These are phyloP conservation scores for Spathaspora passalidarum DNA, from an alignment of 805 yeast genomes.

Conservation along the genomic window DNA sequence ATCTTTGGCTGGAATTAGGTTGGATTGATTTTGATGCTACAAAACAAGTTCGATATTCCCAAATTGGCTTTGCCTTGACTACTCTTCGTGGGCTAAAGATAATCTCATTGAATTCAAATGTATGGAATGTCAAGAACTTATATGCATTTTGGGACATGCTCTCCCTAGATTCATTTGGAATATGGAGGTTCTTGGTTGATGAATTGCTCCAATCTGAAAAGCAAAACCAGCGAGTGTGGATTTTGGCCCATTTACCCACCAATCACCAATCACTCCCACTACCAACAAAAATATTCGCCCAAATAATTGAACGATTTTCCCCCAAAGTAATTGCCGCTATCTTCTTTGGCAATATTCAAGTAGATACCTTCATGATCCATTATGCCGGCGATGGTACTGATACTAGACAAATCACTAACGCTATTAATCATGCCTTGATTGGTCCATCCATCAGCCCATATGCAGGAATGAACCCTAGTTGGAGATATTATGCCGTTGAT, in stretches of 20 bases:
- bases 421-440: constrained; percentile 59
- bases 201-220: constrained; percentile 61
- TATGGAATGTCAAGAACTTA: constrained; percentile 61
- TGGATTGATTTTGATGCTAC: constrained; percentile 35
- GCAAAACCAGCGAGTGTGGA: constrained; percentile 66
- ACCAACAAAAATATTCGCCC: constrained; percentile 52
- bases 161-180: constrained; percentile 59
- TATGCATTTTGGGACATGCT: constrained; percentile 29
- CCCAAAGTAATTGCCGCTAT: constrained; percentile 66
- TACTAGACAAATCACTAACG: constrained; percentile 31
- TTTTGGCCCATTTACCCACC: constrained; percentile 65
- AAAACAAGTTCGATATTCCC: constrained; percentile 40
- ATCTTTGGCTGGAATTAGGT: constrained; percentile 34
- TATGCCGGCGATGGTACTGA: constrained; percentile 46
- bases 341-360: constrained; percentile 71
- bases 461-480: constrained; percentile 59
- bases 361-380: constrained; percentile 61
- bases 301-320: constrained; percentile 62
- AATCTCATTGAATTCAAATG: constrained; percentile 63
- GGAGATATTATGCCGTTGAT: constrained; percentile 72
- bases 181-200: constrained; percentile 55
- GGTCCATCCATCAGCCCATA: constrained; percentile 66
- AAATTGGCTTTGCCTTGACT: constrained; percentile 58
- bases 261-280: constrained; percentile 59
- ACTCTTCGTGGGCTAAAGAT: constrained; percentile 58